A percentile compares a stretch with the other conserved stretches of the same genome.
Evolutionary conservation across 257 asterid species (phyloP).

Genomic region (Scutellaria galericulata): DNA sequence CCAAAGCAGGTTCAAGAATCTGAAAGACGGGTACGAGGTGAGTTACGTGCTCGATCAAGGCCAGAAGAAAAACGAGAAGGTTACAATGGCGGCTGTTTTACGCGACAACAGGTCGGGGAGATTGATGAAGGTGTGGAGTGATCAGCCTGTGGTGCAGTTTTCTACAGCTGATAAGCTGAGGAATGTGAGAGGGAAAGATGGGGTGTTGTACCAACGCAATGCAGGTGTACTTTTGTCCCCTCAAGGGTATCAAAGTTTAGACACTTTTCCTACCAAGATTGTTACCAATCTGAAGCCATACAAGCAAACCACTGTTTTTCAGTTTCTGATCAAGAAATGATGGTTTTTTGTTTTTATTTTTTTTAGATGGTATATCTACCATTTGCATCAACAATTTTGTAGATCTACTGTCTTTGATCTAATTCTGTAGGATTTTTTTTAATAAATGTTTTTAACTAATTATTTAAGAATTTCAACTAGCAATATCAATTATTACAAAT

Average conservation of each 20-base stretch:
- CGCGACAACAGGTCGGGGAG: background rate
- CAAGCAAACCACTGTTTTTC: background rate
- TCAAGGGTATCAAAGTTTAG: background rate
- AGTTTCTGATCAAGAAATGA: constrained; percentile 1
- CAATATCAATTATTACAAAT: too few species aligned
- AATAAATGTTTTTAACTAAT: too few species aligned
- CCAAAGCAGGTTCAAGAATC: background rate
- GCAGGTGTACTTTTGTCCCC: constrained; percentile 3
- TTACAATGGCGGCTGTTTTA: background rate
- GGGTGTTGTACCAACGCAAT: background rate
- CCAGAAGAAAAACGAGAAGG: too few species aligned
- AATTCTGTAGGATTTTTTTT: too few species aligned
- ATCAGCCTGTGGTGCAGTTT: background rate
- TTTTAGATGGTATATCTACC: background rate
- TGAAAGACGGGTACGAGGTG: constrained; percentile 8
- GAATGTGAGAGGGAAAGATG: background rate
- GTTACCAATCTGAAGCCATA: background rate
- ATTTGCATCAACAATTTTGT: too few species aligned
- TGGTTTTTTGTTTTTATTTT: background rate
- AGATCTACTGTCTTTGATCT: too few species aligned
- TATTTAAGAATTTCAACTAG: too few species aligned
- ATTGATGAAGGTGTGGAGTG: constrained; percentile 11
- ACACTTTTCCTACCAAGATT: background rate
- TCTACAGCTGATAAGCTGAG: background rate
- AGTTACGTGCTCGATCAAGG: background rate